Evolutionary conservation across 164 flowering plant species (phyloP).

Genomic region (Dillenia suffruticosa): DNA sequence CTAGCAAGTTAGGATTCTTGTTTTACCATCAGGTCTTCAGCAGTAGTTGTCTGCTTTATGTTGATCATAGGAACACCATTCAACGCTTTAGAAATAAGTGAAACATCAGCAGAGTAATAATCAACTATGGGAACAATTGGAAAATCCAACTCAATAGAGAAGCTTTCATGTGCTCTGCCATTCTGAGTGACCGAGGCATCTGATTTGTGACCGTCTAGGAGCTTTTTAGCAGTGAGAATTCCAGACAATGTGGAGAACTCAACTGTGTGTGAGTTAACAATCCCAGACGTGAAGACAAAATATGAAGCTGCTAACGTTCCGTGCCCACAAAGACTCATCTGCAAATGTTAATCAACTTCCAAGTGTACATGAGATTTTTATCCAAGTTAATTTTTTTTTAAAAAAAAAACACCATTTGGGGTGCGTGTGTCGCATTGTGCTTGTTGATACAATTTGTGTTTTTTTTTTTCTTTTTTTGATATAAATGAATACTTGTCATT

Average conservation of each 20-base stretch:
- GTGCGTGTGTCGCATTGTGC: too few relatives aligned
- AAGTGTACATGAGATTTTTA: too few relatives aligned
- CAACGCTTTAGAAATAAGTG: conserved; percentile 43
- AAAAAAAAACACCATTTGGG: too few relatives aligned
- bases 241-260: conserved; percentile 74
- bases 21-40: conserved; percentile 47
- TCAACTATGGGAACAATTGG: conserved; percentile 46
- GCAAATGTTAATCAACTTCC: conserved; percentile 6
- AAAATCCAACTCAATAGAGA: conserved; percentile 64
- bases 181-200: conserved; percentile 15
- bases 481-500: too few relatives aligned
- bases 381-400: too few relatives aligned
- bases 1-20: neutral
- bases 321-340: conserved; percentile 68
- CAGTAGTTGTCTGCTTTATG: conserved; percentile 33
- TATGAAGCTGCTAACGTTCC: conserved; percentile 70
- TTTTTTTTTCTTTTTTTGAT: too few relatives aligned
- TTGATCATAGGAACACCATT: conserved; percentile 46
- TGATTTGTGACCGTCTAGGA: conserved; percentile 13
- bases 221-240: conserved; percentile 51
- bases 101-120: conserved; percentile 31
- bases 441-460: too few relatives aligned
- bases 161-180: conserved; percentile 19
- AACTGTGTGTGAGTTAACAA: conserved; percentile 30
- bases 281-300: conserved; percentile 42